Evolutionary conservation across 805 yeast species (phyloP).

Genomic region (Lipomyces mesembrius): DNA sequence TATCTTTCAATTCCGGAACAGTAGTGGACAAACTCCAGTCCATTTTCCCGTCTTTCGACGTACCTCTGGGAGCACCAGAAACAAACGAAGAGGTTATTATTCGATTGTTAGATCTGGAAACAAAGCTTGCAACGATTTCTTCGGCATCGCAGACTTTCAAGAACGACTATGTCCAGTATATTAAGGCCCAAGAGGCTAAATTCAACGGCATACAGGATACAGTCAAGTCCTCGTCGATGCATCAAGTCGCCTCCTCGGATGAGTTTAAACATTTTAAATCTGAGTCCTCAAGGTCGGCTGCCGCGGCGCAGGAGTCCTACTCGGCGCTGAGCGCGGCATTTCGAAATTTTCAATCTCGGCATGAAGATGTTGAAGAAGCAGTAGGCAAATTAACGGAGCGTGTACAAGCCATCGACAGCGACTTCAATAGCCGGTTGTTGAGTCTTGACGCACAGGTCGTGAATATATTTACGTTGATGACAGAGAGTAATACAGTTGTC

Average conservation of each 20-base stretch:
- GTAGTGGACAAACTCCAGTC: background rate
- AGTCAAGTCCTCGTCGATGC: slow-evolving; percentile 2
- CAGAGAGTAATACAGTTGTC: slow-evolving; percentile 6
- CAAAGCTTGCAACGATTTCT: slow-evolving; percentile 12
- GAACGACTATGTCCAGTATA: slow-evolving; percentile 8
- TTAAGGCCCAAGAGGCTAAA: background rate
- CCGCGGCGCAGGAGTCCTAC: slow-evolving; percentile 7
- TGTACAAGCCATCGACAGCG: background rate
- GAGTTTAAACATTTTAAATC: background rate
- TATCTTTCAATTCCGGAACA: background rate
- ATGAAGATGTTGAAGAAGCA: slow-evolving; percentile 7
- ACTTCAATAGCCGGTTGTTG: background rate
- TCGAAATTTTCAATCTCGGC: slow-evolving; percentile 2
- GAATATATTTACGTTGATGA: background rate
- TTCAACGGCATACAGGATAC: background rate
- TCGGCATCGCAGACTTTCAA: slow-evolving; percentile 18
- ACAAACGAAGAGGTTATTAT: slow-evolving; percentile 17
- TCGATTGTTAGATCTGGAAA: slow-evolving; percentile 25
- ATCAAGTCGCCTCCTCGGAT: slow-evolving; percentile 2
- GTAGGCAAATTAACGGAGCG: background rate
- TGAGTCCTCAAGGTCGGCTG: background rate
- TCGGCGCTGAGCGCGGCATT: slow-evolving; percentile 5
- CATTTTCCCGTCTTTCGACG: slow-evolving; percentile 8
- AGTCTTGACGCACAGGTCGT: background rate
- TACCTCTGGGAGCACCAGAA: slow-evolving; percentile 20